Conservation (phyloP, 208 protist species). For the Trypanosoma mega region DNA sequence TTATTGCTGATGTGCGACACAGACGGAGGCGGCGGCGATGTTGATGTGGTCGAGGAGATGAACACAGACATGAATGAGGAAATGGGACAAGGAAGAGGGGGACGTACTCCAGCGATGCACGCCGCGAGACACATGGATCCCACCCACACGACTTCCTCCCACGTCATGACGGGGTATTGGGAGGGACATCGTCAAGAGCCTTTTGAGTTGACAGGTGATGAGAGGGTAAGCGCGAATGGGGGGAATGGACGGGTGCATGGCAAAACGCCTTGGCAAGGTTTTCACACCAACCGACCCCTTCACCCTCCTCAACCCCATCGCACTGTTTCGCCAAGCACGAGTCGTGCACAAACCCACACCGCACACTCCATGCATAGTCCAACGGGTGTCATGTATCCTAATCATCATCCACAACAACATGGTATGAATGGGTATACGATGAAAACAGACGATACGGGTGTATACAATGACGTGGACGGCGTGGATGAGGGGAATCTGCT, state of each 20-base stretch:
- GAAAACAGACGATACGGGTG: too few relatives aligned
- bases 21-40: slow-evolving; percentile 6
- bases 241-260: slow-evolving; percentile 4
- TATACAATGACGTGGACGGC: background rate
- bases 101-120: background rate
- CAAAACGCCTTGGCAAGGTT: slow-evolving; percentile 14
- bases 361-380: too few relatives aligned
- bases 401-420: background rate
- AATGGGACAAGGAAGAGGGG: too few relatives aligned
- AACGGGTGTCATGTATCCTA: too few relatives aligned
- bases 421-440: background rate
- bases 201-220: slow-evolving; percentile 11
- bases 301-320: too few relatives aligned
- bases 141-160: background rate
- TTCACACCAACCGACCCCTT: too few relatives aligned
- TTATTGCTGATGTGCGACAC: too few relatives aligned
- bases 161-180: too few relatives aligned
- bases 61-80: background rate
- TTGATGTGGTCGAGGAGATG: background rate
- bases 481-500: background rate
- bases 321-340: too few relatives aligned
- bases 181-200: too few relatives aligned
- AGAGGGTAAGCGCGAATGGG: background rate
- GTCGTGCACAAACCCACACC: too few relatives aligned
- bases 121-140: background rate